Percentiles rank a stretch among this genome's conserved stretches.
Evolutionary conservation across 768 basidiomycete genomes (phyloP).

Genomic region (Leucosporidium scottii): DNA sequence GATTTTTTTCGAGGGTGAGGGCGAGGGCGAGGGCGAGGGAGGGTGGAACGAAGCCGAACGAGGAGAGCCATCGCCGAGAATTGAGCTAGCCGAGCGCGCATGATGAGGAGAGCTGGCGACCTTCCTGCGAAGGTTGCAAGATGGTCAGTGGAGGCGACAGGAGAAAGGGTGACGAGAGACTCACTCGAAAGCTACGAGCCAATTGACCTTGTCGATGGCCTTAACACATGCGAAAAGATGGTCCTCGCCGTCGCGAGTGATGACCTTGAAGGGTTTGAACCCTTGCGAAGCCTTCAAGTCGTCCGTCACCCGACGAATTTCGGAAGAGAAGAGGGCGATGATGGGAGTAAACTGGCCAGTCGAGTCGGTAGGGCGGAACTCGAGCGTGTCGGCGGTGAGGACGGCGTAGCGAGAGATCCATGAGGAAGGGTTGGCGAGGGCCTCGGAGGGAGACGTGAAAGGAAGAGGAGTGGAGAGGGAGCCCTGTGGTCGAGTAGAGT

Average conservation of each 20-base stretch:
- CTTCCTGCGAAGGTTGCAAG: too few species aligned
- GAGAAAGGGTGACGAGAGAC: not conserved
- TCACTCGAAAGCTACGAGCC: constrained; percentile 15
- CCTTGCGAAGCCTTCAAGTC: not conserved
- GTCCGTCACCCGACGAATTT: not conserved
- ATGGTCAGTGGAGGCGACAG: not conserved
- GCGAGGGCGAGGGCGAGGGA: too few species aligned
- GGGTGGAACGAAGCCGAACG: too few species aligned
- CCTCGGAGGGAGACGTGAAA: not conserved
- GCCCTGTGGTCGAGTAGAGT: constrained; percentile 7
- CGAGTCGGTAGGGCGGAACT: constrained; percentile 23
- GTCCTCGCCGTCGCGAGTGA: constrained; percentile 5
- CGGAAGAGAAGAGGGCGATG: not conserved
- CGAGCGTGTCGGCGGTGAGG: constrained; percentile 12
- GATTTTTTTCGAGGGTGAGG: too few species aligned
- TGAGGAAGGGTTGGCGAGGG: not conserved
- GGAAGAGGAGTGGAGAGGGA: not conserved
- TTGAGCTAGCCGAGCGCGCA: too few species aligned
- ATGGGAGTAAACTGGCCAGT: not conserved
- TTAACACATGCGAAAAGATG: not conserved
- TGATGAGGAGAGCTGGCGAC: too few species aligned
- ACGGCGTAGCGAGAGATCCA: constrained; percentile 18
- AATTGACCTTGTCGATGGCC: constrained; percentile 6
- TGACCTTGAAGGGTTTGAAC: constrained; percentile 5
- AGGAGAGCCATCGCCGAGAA: too few species aligned